Evolutionary conservation across 352 stramenopile species (phyloP), one percentile per base, ranked within the genome.

Genomic region (Globisporangium barbulae): DNA sequence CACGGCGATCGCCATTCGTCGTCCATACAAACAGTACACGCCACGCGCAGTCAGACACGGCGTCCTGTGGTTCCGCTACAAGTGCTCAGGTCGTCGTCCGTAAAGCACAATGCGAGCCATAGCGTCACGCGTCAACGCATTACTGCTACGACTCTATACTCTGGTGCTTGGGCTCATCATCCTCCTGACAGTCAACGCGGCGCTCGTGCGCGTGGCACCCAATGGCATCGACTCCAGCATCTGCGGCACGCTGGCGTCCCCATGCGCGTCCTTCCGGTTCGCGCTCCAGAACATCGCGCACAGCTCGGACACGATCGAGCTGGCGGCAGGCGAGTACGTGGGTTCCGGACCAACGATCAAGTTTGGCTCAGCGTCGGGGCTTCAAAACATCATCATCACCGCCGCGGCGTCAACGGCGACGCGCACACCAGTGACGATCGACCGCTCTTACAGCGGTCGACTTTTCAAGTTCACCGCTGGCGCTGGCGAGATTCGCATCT

Each of bases 121-220:
- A 45, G 41, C 15, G 15, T 5, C 41, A 45, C 41, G 12, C 41
- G 6, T n/a, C 41, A 45, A 45, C 1, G 41, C 41, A 3, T 3
- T 12, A 5, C 17, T 41, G 7, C 7, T 41, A 13, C 9, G 17
- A 5, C 3, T 22, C 17, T 39, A 19, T 55, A 15, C n/a, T 31
- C 49, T 22, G 25, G 28, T 22, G 17, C 28, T 54, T 54, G 48
- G 15, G 6, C 30, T 56, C 50, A 12, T 42, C 50, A 5, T 42
- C 28, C 7, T 37, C 28, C 17, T 33, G 71, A 66, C 5, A 75
- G 82, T 17, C 63, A 73, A 30, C 15, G 55, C 55, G 10, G 39
- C 15, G 22, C 37, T 61, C 5, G 42, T 61, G 28, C 39, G 45
- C 28, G 55, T 53, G 41, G 35, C 28, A n/a, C 30, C 41, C 1